These are phyloP conservation scores for Neurospora sp. DNA, from an alignment of 495 filamentous ascomycete species.

Conservation along the genomic window DNA sequence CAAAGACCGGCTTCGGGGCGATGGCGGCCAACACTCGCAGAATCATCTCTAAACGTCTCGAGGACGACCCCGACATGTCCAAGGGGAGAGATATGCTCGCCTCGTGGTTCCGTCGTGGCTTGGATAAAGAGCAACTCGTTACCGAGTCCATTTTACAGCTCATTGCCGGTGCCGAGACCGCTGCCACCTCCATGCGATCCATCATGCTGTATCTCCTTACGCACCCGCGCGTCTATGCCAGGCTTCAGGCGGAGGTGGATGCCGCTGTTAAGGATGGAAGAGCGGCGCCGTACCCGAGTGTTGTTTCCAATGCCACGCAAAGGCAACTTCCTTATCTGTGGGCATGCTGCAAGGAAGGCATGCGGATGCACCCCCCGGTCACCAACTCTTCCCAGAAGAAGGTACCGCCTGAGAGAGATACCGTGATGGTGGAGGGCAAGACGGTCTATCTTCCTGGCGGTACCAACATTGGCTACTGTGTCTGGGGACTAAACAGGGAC, in stretches of 20 bases:
- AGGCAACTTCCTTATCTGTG: constrained; percentile 39
- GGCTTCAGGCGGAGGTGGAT: constrained; percentile 49
- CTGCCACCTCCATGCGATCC: constrained; percentile 46
- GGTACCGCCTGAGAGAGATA: constrained; percentile 37
- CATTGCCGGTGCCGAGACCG: constrained; percentile 47
- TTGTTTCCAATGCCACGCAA: constrained; percentile 29
- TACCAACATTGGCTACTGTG: constrained; percentile 32
- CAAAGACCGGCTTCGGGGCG: constrained; percentile 16
- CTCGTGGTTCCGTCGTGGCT: constrained; percentile 31
- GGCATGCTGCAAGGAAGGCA: constrained; percentile 37
- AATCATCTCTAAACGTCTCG: constrained; percentile 21
- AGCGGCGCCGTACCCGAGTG: constrained; percentile 1
- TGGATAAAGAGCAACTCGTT: constrained; percentile 28
- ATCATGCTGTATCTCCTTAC: constrained; percentile 45
- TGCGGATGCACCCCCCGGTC: constrained; percentile 32
- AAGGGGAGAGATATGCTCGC: constrained; percentile 27
- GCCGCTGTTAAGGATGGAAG: constrained; percentile 13
- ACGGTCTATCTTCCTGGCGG: constrained; percentile 41
- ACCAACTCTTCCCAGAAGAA: constrained; percentile 28
- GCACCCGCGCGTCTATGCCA: constrained; percentile 35
- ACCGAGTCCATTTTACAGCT: constrained; percentile 28
- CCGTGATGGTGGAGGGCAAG: constrained; percentile 29
- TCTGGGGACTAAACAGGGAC: constrained; percentile 18
- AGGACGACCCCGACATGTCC: constrained; percentile 8
- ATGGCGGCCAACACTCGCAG: constrained; percentile 15